Percentiles rank a stretch among this genome's conserved stretches.
Evolutionary conservation across 2,329 filamentous ascomycete genomes (phyloP).

Genomic region (Leptographium wingfieldii): DNA sequence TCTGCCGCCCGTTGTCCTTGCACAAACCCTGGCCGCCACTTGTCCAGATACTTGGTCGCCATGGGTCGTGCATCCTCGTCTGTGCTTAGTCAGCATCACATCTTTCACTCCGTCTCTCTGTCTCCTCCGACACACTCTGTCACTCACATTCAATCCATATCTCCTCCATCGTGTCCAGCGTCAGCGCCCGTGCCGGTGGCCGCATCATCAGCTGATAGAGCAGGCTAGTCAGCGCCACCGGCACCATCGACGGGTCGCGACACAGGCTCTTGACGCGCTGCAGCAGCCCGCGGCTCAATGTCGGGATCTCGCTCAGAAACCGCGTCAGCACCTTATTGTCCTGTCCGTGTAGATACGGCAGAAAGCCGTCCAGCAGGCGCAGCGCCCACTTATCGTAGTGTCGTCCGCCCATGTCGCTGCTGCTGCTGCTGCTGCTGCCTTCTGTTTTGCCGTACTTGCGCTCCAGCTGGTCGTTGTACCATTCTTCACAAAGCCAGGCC

Average conservation of each 20-base stretch:
- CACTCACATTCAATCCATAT: slow-evolving; percentile 53
- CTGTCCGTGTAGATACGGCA: slow-evolving; percentile 80
- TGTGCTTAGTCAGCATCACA: slow-evolving; percentile 15
- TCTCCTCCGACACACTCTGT: not conserved
- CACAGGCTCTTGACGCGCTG: slow-evolving; percentile 57
- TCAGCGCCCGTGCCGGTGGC: slow-evolving; percentile 49
- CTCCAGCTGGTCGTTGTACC: slow-evolving; percentile 71
- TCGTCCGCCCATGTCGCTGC: slow-evolving; percentile 20
- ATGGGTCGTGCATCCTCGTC: slow-evolving; percentile 51
- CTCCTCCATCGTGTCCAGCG: slow-evolving; percentile 52
- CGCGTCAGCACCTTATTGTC: slow-evolving; percentile 75
- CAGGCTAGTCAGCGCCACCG: slow-evolving; percentile 50
- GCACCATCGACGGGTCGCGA: slow-evolving; percentile 51
- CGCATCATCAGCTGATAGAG: slow-evolving; percentile 56
- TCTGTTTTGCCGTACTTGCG: slow-evolving; percentile 18
- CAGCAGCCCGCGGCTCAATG: slow-evolving; percentile 59
- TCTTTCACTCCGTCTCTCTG: not conserved
- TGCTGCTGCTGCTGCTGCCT: not conserved
- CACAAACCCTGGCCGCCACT: slow-evolving; percentile 46
- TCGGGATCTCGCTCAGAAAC: slow-evolving; percentile 83
- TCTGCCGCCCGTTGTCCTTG: slow-evolving; percentile 17
- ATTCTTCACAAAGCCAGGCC: slow-evolving; percentile 92
- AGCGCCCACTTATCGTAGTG: slow-evolving; percentile 72
- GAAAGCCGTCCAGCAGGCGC: slow-evolving; percentile 74
- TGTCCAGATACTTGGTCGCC: slow-evolving; percentile 48